Base-by-base conservation (phyloP, 2,329 filamentous ascomycete species). In the Madurella mycetomatis region DNA sequence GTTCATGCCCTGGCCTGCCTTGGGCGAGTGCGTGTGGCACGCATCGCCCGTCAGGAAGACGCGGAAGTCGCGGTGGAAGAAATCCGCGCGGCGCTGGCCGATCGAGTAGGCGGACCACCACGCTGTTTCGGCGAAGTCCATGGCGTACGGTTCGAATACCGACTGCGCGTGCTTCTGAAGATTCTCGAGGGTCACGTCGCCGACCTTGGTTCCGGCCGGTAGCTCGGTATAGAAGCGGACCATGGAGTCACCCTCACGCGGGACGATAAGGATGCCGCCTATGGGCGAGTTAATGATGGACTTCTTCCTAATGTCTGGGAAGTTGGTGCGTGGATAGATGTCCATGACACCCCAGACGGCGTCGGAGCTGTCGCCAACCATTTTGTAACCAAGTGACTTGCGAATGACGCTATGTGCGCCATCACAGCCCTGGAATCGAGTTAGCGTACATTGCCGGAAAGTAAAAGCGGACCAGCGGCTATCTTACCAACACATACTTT, bases 71-170 rank as follows among this genome's bases (percentile, higher is more conserved):
- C 78, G 74, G 63, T 82, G 77, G 67, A 86, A 87, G 41, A 73
- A 70, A 41, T 81, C 76, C 0, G 83, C 83, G 2, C 82, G 72
- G 2, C 82, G 77, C 65, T 86, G 83, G 2, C 82, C 82, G 46
- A 85, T 84, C 7, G 74, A 69, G 57, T 87, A 87, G 0, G 80
- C 81, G 0, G 80, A 83, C 80, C 83, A 86, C 84, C 84, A 87
- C 1, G 55, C 60, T 0, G 81, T 83, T 51, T 78, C 76, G 1
- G 73, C 73, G 49, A 83, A 75, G 0, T 82, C 76, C 57, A 85
- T 72, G 0, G 62, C 56, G 53, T 83, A 85, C 0, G 82, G 82
- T 0, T 67, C 57, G 48, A 86, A 79, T 41, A 85, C 80, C 0
- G 67, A 69, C 37, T 72, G 69, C 0, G 82, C 81, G 0, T 76